These are phyloP conservation scores for Candida labiduridarum DNA, from an alignment of 1,139 yeast genomes.

Conservation along the genomic window DNA sequence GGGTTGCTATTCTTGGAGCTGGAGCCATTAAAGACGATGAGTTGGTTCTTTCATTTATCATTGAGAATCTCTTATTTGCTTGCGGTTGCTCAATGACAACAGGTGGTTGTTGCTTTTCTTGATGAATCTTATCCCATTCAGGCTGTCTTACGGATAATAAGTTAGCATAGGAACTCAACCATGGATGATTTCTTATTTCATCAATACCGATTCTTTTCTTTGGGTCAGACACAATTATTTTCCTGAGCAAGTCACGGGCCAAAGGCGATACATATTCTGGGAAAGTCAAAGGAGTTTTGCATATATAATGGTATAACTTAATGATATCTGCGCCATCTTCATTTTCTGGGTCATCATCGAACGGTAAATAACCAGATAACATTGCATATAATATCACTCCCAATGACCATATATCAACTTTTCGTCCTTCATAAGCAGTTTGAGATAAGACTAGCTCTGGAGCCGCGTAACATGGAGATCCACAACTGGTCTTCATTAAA, in stretches of 20 bases:
- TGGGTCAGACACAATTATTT: conserved; percentile 88
- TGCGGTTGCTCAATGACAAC: conserved; percentile 11
- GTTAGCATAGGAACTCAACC: conserved; percentile 82
- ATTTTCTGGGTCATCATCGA: conserved; percentile 95
- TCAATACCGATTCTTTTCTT: conserved; percentile 67
- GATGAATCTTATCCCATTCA: conserved; percentile 79
- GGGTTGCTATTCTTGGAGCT: conserved; percentile 9
- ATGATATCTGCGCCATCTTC: conserved; percentile 97
- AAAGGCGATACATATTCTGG: conserved; percentile 92
- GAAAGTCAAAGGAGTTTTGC: conserved; percentile 87
- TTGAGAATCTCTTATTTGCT: conserved; percentile 44
- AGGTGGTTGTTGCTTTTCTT: conserved; percentile 28
- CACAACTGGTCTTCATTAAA: conserved; percentile 94
- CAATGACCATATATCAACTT: conserved; percentile 96
- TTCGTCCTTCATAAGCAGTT: conserved; percentile 87
- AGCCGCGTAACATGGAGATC: conserved; percentile 98
- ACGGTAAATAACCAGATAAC: conserved; percentile 96
- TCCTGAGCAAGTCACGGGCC: conserved; percentile 87
- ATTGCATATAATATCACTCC: conserved; percentile 95
- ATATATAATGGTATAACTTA: conserved; percentile 86
- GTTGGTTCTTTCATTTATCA: conserved; percentile 47
- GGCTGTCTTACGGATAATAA: conserved; percentile 82
- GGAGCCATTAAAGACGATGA: conserved; percentile 37
- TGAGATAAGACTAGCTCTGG: conserved; percentile 93
- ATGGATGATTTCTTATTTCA: conserved; percentile 78